phyloP scores from a whole-genome alignment of 805 yeast genomes.

The Saccharomycopsis amapae region DNA sequence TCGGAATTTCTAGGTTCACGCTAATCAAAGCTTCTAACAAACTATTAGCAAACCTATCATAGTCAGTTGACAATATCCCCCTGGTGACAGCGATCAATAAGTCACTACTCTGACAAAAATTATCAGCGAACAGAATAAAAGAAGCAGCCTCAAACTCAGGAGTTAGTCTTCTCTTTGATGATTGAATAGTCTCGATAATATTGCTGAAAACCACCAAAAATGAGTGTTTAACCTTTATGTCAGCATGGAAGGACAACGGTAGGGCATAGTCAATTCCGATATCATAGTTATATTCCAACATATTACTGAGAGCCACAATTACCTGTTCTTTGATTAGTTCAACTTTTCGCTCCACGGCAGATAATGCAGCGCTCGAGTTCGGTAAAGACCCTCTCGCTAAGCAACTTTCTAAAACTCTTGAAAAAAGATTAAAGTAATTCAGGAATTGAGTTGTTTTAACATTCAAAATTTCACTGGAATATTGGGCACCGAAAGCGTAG shows the following conservation, averaged over 20 bases:
- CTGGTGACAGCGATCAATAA: slow-evolving; percentile 36
- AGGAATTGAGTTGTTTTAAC: slow-evolving; percentile 37
- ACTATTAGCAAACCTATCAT: slow-evolving; percentile 10
- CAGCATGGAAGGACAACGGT: slow-evolving; percentile 71
- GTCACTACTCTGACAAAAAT: slow-evolving; percentile 33
- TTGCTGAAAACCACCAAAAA: slow-evolving; percentile 73
- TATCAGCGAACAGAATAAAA: slow-evolving; percentile 26
- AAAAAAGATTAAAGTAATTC: slow-evolving; percentile 40
- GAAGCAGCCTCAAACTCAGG: slow-evolving; percentile 26
- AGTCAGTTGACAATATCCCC: slow-evolving; percentile 8
- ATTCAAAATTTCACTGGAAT: slow-evolving; percentile 15
- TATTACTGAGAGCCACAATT: slow-evolving; percentile 56
- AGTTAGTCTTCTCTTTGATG: slow-evolving; percentile 21
- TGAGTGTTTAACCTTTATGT: slow-evolving; percentile 56
- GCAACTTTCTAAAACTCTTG: slow-evolving; percentile 40
- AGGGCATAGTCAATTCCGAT: slow-evolving; percentile 70
- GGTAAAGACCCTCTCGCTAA: slow-evolving; percentile 12
- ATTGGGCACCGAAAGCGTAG: slow-evolving; percentile 16
- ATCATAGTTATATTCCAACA: slow-evolving; percentile 66
- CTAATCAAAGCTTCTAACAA: slow-evolving; percentile 11
- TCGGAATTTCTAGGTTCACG: slow-evolving; percentile 9
- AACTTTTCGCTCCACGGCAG: slow-evolving; percentile 42
- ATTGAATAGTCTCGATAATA: slow-evolving; percentile 37
- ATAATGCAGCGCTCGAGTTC: slow-evolving; percentile 10
- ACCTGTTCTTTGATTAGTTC: slow-evolving; percentile 54